These are phyloP conservation scores for Exobasidium rhododendri DNA, from an alignment of 1,284 basidiomycete genomes.

Conservation along the genomic window DNA sequence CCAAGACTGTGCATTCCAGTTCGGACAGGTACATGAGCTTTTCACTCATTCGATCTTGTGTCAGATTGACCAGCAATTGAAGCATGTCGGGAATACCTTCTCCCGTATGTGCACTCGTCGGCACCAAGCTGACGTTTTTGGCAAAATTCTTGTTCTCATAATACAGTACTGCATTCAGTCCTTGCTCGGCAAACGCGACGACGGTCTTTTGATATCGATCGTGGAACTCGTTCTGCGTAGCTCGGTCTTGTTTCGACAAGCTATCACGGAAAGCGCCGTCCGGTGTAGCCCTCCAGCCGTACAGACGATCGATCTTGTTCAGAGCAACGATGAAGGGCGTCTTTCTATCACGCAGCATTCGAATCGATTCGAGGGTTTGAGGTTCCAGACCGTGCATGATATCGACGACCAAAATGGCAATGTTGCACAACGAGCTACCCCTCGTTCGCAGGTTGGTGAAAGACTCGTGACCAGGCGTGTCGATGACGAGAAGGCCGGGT, in stretches of 20 bases:
- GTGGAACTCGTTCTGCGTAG: constrained; percentile 88
- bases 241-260: constrained; percentile 74
- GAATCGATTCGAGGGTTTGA: constrained; percentile 93
- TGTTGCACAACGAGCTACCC: constrained; percentile 97
- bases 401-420: constrained; percentile 97
- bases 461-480: constrained; percentile 99
- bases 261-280: constrained; percentile 90
- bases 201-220: constrained; percentile 81
- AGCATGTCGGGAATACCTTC: constrained; percentile 99
- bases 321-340: constrained; percentile 99
- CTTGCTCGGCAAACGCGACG: constrained; percentile 93
- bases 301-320: constrained; percentile 99
- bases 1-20: constrained; percentile 97
- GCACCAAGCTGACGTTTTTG: constrained; percentile 90
- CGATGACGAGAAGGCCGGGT: constrained; percentile 92
- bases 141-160: constrained; percentile 97
- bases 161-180: constrained; percentile 90
- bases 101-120: constrained; percentile 94
- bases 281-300: constrained; percentile 87
- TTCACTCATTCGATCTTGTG: constrained; percentile 97
- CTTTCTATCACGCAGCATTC: constrained; percentile 86
- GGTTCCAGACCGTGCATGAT: constrained; percentile 98
- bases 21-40: constrained; percentile 97
- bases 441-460: constrained; percentile 96
- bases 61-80: constrained; percentile 93